These are phyloP conservation scores for Neodidymelliopsis sp. DNA, from an alignment of 2,329 filamentous ascomycete genomes.

Conservation along the genomic window DNA sequence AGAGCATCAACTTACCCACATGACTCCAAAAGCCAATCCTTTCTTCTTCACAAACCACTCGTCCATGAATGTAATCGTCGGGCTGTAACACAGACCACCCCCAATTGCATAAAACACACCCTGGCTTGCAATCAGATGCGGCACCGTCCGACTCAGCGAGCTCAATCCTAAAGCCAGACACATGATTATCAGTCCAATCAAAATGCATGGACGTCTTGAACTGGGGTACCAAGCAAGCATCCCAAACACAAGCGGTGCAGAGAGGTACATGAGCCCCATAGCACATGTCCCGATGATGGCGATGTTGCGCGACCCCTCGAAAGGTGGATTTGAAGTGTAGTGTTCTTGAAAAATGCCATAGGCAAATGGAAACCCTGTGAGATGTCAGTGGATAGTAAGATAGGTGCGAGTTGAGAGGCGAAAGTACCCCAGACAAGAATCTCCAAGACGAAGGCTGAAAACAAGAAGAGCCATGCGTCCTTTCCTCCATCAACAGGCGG, in stretches of 20 bases:
- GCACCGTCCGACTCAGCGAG: conserved; percentile 61
- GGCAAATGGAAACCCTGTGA: conserved; percentile 69
- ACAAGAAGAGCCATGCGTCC: conserved; percentile 30
- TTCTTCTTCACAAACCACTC: conserved; percentile 68
- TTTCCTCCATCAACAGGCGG: conserved; percentile 29
- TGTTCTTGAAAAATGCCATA: conserved; percentile 77
- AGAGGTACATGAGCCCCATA: conserved; percentile 60
- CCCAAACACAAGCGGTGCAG: conserved; percentile 51
- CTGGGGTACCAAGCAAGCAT: conserved; percentile 45
- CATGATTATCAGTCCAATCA: conserved; percentile 48
- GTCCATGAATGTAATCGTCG: conserved; percentile 66
- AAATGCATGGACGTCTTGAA: conserved; percentile 37
- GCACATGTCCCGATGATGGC: conserved; percentile 71
- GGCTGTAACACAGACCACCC: conserved; percentile 63
- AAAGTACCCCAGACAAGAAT: conserved; percentile 57
- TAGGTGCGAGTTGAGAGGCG: neutral
- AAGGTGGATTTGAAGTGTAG: conserved; percentile 67
- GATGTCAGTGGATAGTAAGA: conserved; percentile 8
- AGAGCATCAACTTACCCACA: conserved; percentile 54
- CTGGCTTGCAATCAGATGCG: conserved; percentile 66
- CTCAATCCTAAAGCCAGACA: conserved; percentile 46
- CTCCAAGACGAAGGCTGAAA: conserved; percentile 57
- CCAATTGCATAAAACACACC: conserved; percentile 68
- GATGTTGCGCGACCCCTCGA: conserved; percentile 61
- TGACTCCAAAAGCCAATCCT: conserved; percentile 69